Evolutionary conservation across 768 basidiomycete genomes (phyloP), one percentile per base, ranked within the genome.

Genomic region (Kwoniella newhampshirensis): DNA sequence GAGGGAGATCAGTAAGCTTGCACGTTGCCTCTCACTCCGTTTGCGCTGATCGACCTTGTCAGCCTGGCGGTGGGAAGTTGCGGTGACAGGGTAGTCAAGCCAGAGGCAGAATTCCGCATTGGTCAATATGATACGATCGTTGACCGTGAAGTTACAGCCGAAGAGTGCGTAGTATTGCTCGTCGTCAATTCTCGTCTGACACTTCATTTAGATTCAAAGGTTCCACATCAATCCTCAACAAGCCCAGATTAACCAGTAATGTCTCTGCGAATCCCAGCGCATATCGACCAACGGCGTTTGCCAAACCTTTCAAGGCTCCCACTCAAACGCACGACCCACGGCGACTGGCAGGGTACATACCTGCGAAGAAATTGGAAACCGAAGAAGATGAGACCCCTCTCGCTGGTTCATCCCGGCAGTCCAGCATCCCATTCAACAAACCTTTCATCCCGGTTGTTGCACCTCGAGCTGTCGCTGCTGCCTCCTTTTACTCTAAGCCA

Each of bases 1-100:
- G 64, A 74, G 17, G 73, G 70, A 18, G 64, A 68, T 25, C 56
- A 59, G 74, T 75, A 39, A 63, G 74, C 51, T 23, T 17, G 12
- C 9, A 12, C 43, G 8, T 23, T 17, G 23, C 13, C 18, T 20
- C 18, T 4, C 11, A 1, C 3, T 21, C 17, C 6, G 43, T 1
- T 5, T n/a, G n/a, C n/a, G n/a, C n/a, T n/a, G n/a, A n/a, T n/a
- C n/a, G n/a, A n/a, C n/a, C n/a, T n/a, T n/a, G n/a, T n/a, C 46
- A 71, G 69, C 28, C 65, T 67, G 60, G 69, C 32, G 4, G 51
- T 30, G 0, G 46, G 46, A 4, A 43, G 60, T 9, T 32, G 52
- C 30, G 36, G 59, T 37, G 42, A 55, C 20, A 51, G 67, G 12
- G 60, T 58, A 17, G 28, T 56, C 18, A 51, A 61, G 20, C 20